These are phyloP conservation scores for Candida arabinofermentans DNA, from an alignment of 805 yeast genomes.

Conservation along the genomic window DNA sequence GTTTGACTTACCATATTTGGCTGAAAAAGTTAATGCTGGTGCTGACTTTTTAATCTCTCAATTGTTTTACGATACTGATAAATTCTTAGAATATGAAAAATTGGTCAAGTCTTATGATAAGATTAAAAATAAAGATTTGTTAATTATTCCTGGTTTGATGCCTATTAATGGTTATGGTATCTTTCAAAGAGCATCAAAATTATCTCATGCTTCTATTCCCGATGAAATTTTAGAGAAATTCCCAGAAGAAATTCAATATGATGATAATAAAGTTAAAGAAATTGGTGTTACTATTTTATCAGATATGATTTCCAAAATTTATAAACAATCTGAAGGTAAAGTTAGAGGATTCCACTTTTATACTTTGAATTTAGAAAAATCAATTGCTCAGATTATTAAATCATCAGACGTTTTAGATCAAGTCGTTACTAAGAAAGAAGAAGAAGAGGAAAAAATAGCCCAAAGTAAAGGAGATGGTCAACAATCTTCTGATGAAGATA, in stretches of 20 bases:
- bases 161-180: constrained; percentile 83
- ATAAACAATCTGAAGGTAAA: constrained; percentile 48
- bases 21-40: constrained; percentile 87
- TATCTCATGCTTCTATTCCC: constrained; percentile 86
- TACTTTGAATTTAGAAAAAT: constrained; percentile 86
- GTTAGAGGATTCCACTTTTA: constrained; percentile 89
- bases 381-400: constrained; percentile 80
- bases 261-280: constrained; percentile 75
- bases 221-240: constrained; percentile 45
- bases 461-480: constrained; percentile 27
- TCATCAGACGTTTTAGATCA: constrained; percentile 50
- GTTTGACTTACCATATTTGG: constrained; percentile 72
- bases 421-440: constrained; percentile 37
- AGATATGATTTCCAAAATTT: constrained; percentile 58
- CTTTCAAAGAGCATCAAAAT: constrained; percentile 82
- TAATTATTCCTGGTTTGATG: constrained; percentile 84
- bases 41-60: constrained; percentile 94
- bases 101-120: constrained; percentile 37
- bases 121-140: constrained; percentile 37
- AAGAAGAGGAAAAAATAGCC: constrained; percentile 28
- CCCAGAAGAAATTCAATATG: constrained; percentile 55
- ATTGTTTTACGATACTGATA: constrained; percentile 81
- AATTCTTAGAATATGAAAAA: constrained; percentile 64
- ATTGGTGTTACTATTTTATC: constrained; percentile 75
- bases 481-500: constrained; percentile 31